These are phyloP conservation scores for Xerophyta viscosa DNA, from an alignment of 106 monocot genomes.

Conservation along the genomic window DNA sequence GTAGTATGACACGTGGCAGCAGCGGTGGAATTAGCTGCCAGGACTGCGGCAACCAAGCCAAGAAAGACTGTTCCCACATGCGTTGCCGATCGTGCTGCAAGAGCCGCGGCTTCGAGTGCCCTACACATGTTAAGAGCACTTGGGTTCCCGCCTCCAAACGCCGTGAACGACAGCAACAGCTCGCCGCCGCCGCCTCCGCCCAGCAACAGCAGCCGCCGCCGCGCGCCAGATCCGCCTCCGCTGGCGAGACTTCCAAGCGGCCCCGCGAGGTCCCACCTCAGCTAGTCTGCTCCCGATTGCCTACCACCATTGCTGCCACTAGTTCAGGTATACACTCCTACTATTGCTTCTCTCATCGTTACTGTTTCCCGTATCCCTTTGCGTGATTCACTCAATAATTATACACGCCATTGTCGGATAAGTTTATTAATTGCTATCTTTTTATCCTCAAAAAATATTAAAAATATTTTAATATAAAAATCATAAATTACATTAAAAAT, in stretches of 20 bases:
- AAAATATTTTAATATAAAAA: too few relatives aligned
- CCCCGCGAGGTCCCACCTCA: conserved; percentile 24
- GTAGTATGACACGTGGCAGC: conserved; percentile 15
- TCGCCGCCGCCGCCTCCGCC: conserved; percentile 12
- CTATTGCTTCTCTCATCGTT: not conserved
- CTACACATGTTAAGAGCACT: conserved; percentile 94
- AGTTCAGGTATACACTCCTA: conserved; percentile 39
- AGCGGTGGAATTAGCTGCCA: conserved; percentile 69
- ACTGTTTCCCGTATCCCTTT: not conserved
- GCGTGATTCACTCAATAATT: not conserved
- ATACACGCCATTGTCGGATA: not conserved
- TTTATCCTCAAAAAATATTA: too few relatives aligned
- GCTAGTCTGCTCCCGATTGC: conserved; percentile 18
- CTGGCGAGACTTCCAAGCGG: conserved; percentile 40
- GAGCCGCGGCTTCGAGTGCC: conserved; percentile 81
- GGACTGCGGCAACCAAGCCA: conserved; percentile 92
- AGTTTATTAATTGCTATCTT: too few relatives aligned
- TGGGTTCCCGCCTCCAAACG: conserved; percentile 93
- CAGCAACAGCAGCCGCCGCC: conserved; percentile 5
- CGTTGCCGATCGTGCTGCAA: conserved; percentile 94
- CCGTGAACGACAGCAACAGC: conserved; percentile 85
- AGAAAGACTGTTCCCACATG: conserved; percentile 84
- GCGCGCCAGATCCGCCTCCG: conserved; percentile 7
- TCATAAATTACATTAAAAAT: too few relatives aligned
- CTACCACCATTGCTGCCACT: conserved; percentile 30